Evolutionary conservation across 306 rosid species (phyloP).

Genomic region (Bauhinia variegata): DNA sequence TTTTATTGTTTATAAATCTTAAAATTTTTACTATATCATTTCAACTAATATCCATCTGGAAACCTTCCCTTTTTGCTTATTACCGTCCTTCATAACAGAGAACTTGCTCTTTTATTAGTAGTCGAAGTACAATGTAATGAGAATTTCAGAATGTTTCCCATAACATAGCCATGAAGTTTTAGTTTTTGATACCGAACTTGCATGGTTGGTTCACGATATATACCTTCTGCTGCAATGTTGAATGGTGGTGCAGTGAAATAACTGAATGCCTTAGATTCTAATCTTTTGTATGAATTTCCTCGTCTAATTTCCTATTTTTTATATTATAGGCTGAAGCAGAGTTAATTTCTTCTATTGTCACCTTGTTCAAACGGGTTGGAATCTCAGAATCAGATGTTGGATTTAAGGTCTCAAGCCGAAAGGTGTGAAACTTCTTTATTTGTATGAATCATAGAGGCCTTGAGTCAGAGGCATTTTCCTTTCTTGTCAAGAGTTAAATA

Average conservation of each 20-base stretch:
- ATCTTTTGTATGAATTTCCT: conserved; percentile 23
- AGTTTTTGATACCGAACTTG: conserved; percentile 6
- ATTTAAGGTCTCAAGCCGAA: conserved; percentile 94
- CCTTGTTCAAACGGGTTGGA: conserved; percentile 85
- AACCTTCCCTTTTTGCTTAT: conserved; percentile 16
- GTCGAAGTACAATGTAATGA: conserved; percentile 25
- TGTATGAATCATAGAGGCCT: no score
- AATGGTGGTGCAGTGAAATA: conserved; percentile 13
- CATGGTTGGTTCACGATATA: conserved; percentile 28
- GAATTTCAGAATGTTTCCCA: conserved; percentile 11
- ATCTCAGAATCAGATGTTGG: conserved; percentile 91
- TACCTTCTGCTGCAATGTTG: conserved; percentile 19
- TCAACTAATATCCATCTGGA: conserved; percentile 14
- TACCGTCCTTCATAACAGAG: conserved; percentile 25
- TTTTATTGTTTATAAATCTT: conserved; percentile 21
- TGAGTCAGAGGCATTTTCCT: not conserved
- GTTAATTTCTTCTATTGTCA: conserved; percentile 81
- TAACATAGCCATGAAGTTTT: conserved; percentile 4
- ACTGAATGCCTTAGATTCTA: conserved; percentile 21
- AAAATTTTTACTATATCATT: conserved; percentile 17
- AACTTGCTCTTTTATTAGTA: conserved; percentile 9
- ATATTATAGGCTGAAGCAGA: conserved; percentile 90
- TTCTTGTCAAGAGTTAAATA: conserved; percentile 23
- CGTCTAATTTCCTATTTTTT: conserved; percentile 25
- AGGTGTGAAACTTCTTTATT: conserved; percentile 56